Percentiles rank a stretch among this genome's conserved stretches.
phyloP scores from a whole-genome alignment of 2,329 filamentous ascomycete genomes.

The Trichoderma koningiopsis region DNA sequence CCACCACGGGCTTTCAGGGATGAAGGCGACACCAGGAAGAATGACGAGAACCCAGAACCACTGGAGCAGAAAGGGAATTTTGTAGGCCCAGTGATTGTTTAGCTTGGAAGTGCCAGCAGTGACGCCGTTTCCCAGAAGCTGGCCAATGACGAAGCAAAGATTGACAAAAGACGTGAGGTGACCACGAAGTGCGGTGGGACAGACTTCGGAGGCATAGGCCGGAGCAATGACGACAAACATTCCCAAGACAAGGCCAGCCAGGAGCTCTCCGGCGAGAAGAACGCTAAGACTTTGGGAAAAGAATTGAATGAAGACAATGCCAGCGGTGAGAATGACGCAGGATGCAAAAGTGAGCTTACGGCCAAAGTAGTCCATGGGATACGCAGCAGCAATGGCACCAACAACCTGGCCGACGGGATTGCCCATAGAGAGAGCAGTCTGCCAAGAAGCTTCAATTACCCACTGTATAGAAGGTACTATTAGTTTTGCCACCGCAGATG shows the following conservation, averaged over 20 bases:
- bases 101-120: constrained; percentile 26
- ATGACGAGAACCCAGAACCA: constrained; percentile 15
- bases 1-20: constrained; percentile 16
- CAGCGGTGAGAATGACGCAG: constrained; percentile 41
- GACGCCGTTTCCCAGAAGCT: constrained; percentile 38
- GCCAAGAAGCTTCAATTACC: constrained; percentile 48
- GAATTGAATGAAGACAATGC: constrained; percentile 39
- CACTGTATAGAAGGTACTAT: constrained; percentile 30
- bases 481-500: not conserved
- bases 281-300: constrained; percentile 41
- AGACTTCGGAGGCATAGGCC: constrained; percentile 49
- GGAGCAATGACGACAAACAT: constrained; percentile 48
- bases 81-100: constrained; percentile 60
- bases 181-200: constrained; percentile 44
- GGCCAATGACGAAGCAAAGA: constrained; percentile 47
- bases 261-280: constrained; percentile 48
- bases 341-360: constrained; percentile 55
- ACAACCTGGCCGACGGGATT: constrained; percentile 60
- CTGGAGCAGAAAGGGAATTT: constrained; percentile 37
- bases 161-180: constrained; percentile 48
- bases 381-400: constrained; percentile 53
- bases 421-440: constrained; percentile 53
- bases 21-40: constrained; percentile 1
- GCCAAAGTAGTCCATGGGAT: constrained; percentile 43
- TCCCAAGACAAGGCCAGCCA: constrained; percentile 49